Base-by-base conservation (phyloP, 2,329 filamentous ascomycete genomes). In the Parafenestella ontariensis region DNA sequence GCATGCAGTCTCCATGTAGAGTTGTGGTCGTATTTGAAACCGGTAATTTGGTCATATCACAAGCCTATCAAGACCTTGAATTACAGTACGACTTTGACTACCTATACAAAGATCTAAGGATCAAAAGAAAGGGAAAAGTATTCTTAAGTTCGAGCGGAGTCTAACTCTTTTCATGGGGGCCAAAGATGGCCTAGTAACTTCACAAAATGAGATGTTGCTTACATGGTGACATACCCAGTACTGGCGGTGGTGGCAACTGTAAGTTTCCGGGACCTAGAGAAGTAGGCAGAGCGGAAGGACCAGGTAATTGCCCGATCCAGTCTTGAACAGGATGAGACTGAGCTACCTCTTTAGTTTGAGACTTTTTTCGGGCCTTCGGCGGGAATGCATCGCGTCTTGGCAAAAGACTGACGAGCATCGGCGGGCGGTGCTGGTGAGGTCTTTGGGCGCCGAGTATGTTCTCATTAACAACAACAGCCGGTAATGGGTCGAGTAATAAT, bases 401-500 rank as follows among this genome's bases (percentile, higher is more conserved):
- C 17, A 43, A 13, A 18, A 43, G 41, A 43, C 15, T 28, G 24
- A 20, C 26, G 10, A 44, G 21, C 3, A 23, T n/a, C 31, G 31
- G 33, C 10, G 20, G 21, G 18, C 28, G 39, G 20, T 36, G 10
- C 26, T 37, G 24, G 23, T 44, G 3, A 33, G 21, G 42, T 26
- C 43, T 4, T 37, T 45, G 29, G 21, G 31, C 8, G 11, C 20
- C 37, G 11, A n/a, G 18, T 20, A 11, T 5, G 9, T 4, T 33
- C 23, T 23, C 31, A 7, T 41, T 34, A 6, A 37, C 40, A 23
- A 45, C 31, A 13, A 44, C 34, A 18, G 37, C 21, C 3, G 55
- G 55, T 18, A 58, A 23, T 15, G 55, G 55, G 29, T 58, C 55
- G 24, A 58, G 47, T 24, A 58, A 17, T 21, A 58, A 18, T n/a